These are phyloP conservation scores for Pelargonium nanum DNA, from an alignment of 345 rosid genomes.

Conservation along the genomic window DNA sequence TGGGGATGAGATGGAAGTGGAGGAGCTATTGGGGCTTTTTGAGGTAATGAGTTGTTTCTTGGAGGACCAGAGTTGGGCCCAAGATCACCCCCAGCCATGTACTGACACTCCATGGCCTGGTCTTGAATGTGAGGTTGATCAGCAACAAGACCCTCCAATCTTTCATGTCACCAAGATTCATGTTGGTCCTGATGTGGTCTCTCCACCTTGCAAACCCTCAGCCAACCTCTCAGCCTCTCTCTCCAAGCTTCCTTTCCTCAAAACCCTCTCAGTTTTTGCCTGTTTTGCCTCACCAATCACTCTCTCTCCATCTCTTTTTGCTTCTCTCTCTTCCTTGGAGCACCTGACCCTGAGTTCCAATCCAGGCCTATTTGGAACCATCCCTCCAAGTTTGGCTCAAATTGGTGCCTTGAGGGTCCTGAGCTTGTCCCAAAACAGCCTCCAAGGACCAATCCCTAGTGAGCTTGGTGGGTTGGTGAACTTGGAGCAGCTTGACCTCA, in stretches of 20 bases:
- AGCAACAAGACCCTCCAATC: conserved; percentile 14
- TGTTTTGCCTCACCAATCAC: conserved; percentile 22
- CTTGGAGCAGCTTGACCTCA: conserved; percentile 34
- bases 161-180: conserved; percentile 37
- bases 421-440: conserved; percentile 27
- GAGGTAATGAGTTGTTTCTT: conserved; percentile 27
- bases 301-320: conserved; percentile 24
- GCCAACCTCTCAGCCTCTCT: conserved; percentile 29
- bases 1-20: conserved; percentile 20
- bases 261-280: conserved; percentile 28
- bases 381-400: conserved; percentile 23
- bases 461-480: conserved; percentile 22
- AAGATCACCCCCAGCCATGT: conserved; percentile 33
- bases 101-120: conserved; percentile 49
- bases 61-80: conserved; percentile 30
- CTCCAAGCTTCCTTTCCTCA: conserved; percentile 30
- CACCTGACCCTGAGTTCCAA: conserved; percentile 32
- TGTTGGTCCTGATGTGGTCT: conserved; percentile 29
- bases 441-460: conserved; percentile 25
- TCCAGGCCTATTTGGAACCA: conserved; percentile 27
- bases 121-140: conserved; percentile 30
- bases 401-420: conserved; percentile 20
- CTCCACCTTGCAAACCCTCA: conserved; percentile 31
- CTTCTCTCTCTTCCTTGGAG: conserved; percentile 24
- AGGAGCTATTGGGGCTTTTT: conserved; percentile 29